Evolutionary conservation across 139 green algal species (phyloP).

Genomic region (Picochlorum sp.): DNA sequence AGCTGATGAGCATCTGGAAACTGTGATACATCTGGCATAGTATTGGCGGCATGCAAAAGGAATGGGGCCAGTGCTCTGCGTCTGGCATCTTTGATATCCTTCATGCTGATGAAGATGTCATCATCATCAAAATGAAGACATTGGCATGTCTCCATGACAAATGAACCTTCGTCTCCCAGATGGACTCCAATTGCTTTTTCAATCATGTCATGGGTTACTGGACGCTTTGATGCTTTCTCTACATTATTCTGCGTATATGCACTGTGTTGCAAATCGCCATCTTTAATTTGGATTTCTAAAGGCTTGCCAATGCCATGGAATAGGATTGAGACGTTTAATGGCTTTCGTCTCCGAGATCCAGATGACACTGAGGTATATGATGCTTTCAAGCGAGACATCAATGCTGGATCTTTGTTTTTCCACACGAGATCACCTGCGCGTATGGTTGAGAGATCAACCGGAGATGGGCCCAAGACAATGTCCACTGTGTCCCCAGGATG

Average conservation of each 20-base stretch:
- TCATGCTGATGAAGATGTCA: constrained; percentile 56
- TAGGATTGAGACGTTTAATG: constrained; percentile 31
- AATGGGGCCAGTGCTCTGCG: constrained; percentile 50
- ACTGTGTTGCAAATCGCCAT: constrained; percentile 3
- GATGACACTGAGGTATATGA: constrained; percentile 34
- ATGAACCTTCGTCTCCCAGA: constrained; percentile 43
- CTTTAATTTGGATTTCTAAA: constrained; percentile 9
- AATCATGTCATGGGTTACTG: constrained; percentile 36
- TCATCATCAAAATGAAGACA: constrained; percentile 25
- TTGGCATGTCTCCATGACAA: constrained; percentile 30
- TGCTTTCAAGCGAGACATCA: constrained; percentile 35
- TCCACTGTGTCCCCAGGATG: not conserved
- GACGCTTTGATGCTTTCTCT: constrained; percentile 17
- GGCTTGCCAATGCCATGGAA: constrained; percentile 28
- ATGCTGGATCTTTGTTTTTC: constrained; percentile 45
- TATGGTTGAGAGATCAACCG: constrained; percentile 13
- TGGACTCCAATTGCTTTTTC: constrained; percentile 40
- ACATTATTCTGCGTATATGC: constrained; percentile 14
- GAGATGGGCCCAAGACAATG: constrained; percentile 37
- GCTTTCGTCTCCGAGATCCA: constrained; percentile 24
- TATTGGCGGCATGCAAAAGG: constrained; percentile 1
- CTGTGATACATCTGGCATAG: not conserved
- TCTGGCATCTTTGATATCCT: constrained; percentile 53
- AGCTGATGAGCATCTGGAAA: not conserved
- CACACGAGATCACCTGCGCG: constrained; percentile 55